A percentile compares a stretch with the other conserved stretches of the same genome.
Evolutionary conservation across 2,329 filamentous ascomycete genomes (phyloP).

Genomic region (Phialocephala subalpina): DNA sequence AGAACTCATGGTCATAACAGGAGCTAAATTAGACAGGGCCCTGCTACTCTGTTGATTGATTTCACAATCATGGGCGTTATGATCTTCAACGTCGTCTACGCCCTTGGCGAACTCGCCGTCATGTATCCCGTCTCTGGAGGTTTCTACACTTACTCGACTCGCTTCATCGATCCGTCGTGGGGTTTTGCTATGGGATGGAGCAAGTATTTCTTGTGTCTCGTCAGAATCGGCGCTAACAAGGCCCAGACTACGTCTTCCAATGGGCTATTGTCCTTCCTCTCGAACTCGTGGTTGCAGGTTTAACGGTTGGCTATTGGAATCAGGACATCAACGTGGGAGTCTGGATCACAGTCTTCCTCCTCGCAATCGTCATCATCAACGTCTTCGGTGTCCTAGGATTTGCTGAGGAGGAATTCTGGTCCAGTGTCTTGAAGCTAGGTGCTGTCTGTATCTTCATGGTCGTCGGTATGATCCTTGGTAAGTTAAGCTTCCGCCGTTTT

Average conservation of each 20-base stretch:
- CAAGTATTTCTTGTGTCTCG: constrained; percentile 1
- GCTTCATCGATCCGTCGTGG: constrained; percentile 94
- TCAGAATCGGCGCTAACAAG: constrained; percentile 12
- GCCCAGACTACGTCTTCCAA: constrained; percentile 76
- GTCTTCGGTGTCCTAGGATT: constrained; percentile 87
- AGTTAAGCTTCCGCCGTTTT: neutral
- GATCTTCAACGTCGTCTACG: constrained; percentile 80
- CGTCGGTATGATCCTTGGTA: constrained; percentile 45
- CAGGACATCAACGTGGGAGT: constrained; percentile 62
- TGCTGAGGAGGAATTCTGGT: constrained; percentile 87
- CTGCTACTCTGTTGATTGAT: constrained; percentile 77
- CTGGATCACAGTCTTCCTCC: constrained; percentile 83
- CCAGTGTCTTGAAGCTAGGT: constrained; percentile 83
- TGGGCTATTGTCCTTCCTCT: constrained; percentile 85
- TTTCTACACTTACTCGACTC: constrained; percentile 88
- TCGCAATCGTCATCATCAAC: constrained; percentile 80
- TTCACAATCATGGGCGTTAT: constrained; percentile 82
- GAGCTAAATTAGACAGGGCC: constrained; percentile 55
- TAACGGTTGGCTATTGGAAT: constrained; percentile 85
- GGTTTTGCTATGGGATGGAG: constrained; percentile 94
- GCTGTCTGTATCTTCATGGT: constrained; percentile 88
- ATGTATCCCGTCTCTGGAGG: constrained; percentile 89
- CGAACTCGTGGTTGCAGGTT: constrained; percentile 84
- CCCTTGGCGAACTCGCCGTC: constrained; percentile 88
- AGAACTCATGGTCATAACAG: neutral